These are phyloP conservation scores for Polyporus tsugae DNA, from an alignment of 1,284 basidiomycete species.

Conservation along the genomic window DNA sequence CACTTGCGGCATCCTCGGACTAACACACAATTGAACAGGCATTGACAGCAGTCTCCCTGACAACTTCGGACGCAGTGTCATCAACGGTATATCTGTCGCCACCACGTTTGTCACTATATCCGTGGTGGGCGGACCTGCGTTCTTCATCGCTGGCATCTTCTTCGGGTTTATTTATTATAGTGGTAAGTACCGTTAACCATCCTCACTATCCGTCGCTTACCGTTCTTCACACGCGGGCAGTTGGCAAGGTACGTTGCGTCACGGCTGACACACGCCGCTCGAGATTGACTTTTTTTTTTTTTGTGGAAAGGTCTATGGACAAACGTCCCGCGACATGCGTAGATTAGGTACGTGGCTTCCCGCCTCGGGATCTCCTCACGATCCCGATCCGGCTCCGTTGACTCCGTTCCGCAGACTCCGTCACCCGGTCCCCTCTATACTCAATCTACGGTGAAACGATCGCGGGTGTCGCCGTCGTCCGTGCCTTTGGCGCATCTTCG, in stretches of 20 bases:
- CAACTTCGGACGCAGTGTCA: constrained; percentile 83
- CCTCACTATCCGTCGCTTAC: constrained; percentile 8
- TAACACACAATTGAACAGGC: constrained; percentile 48
- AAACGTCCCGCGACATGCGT: constrained; percentile 90
- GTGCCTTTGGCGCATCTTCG: constrained; percentile 88
- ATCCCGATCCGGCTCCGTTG: constrained; percentile 25
- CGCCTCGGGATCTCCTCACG: constrained; percentile 21
- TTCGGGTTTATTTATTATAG: constrained; percentile 75
- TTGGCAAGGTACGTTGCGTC: constrained; percentile 51
- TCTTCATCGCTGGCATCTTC: constrained; percentile 68
- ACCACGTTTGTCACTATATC: constrained; percentile 84
- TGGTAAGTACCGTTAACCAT: constrained; percentile 50
- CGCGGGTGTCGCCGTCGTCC: constrained; percentile 85
- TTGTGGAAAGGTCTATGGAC: constrained; percentile 73
- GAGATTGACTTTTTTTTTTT: constrained; percentile 18
- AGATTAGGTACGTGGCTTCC: constrained; percentile 65
- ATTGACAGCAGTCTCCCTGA: constrained; percentile 89
- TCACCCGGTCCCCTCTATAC: constrained; percentile 91
- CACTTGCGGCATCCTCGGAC: background rate
- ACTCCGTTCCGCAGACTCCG: constrained; percentile 65
- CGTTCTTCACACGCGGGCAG: constrained; percentile 39
- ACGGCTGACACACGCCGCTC: constrained; percentile 3
- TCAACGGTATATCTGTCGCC: constrained; percentile 61
- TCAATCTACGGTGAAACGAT: constrained; percentile 94
- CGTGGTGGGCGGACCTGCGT: constrained; percentile 81